Conservation (phyloP, 2,329 filamentous ascomycete species). For the Tolypocladium inflatum region DNA sequence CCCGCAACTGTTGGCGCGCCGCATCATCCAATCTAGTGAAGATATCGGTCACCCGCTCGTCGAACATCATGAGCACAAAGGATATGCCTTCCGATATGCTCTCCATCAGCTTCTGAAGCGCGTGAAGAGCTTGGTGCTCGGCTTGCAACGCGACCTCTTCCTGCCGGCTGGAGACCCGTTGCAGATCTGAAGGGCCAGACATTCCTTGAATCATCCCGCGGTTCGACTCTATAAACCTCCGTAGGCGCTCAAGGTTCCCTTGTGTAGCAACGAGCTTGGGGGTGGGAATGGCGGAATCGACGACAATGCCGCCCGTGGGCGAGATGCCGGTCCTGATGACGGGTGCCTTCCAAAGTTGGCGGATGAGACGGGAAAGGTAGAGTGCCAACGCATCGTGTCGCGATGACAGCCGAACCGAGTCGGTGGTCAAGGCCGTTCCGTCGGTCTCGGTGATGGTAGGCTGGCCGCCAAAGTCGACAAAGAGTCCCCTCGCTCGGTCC, state of each 20-base stretch:
- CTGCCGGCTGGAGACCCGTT: conserved; percentile 67
- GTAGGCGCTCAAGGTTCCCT: conserved; percentile 67
- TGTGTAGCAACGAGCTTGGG: conserved; percentile 69
- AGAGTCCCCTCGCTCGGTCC: conserved; percentile 75
- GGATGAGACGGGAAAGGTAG: conserved; percentile 80
- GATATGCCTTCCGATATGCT: conserved; percentile 95
- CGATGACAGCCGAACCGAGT: conserved; percentile 79
- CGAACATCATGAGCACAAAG: conserved; percentile 89
- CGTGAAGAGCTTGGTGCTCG: conserved; percentile 86
- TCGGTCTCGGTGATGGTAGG: conserved; percentile 71
- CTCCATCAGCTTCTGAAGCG: conserved; percentile 73
- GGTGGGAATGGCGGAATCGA: conserved; percentile 57
- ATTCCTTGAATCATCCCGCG: conserved; percentile 87
- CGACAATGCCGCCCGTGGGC: conserved; percentile 49
- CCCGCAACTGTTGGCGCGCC: conserved; percentile 58
- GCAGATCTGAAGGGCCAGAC: conserved; percentile 80
- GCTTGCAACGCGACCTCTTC: conserved; percentile 89
- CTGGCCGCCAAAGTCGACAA: conserved; percentile 87
- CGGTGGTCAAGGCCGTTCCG: conserved; percentile 63
- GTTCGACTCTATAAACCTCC: conserved; percentile 79
- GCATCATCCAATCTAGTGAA: conserved; percentile 64
- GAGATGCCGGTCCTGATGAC: conserved; percentile 51
- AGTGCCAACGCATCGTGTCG: conserved; percentile 81
- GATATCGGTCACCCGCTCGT: conserved; percentile 86
- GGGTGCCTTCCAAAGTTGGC: conserved; percentile 75